phyloP scores from a whole-genome alignment of 352 stramenopile species.

The Pythium oligandrum region DNA sequence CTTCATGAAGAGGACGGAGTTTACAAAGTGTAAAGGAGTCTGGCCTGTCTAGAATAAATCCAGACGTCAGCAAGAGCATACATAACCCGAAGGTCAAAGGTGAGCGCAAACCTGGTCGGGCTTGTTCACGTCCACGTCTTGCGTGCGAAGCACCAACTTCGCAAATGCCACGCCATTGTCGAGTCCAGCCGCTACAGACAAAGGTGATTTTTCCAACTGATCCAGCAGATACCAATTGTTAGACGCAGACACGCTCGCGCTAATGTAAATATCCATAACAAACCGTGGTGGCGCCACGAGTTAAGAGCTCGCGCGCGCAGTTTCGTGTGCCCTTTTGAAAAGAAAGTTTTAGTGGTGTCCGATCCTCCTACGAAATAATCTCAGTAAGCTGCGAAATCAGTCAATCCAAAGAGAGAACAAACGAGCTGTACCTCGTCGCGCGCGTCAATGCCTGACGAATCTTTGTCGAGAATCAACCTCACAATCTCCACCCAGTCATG shows the following conservation, averaged over 20 bases:
- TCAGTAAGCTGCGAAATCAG: background rate
- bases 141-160: too few species aligned
- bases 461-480: constrained; percentile 7
- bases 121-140: too few species aligned
- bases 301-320: constrained; percentile 7
- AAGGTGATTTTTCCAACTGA: constrained; percentile 1
- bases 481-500: constrained; percentile 3
- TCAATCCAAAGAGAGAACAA: background rate
- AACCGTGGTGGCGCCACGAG: constrained; percentile 4
- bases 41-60: constrained; percentile 4
- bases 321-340: background rate
- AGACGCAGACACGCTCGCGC: background rate
- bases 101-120: too few species aligned
- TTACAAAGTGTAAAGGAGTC: constrained; percentile 7
- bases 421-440: constrained; percentile 4
- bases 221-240: background rate
- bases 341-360: background rate
- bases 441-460: constrained; percentile 3
- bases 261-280: background rate
- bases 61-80: background rate
- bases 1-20: background rate
- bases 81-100: background rate
- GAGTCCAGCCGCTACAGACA: constrained; percentile 3
- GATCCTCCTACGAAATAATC: too few species aligned
- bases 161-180: too few species aligned